Percentiles rank a stretch among this genome's conserved stretches.
These are phyloP conservation scores for Penicillium digitatum DNA, from an alignment of 2,329 filamentous ascomycete genomes.

Conservation along the genomic window DNA sequence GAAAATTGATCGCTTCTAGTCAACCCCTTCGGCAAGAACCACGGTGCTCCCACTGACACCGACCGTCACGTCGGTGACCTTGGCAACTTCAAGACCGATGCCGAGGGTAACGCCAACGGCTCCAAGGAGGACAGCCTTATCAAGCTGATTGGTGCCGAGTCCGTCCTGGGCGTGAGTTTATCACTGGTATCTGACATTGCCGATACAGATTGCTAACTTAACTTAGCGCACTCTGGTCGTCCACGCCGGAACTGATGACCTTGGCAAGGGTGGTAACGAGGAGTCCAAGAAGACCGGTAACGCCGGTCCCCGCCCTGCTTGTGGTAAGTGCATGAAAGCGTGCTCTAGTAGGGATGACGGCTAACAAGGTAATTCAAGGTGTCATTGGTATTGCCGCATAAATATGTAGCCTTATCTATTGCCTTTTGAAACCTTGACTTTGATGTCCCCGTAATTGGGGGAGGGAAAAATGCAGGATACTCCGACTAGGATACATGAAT, in stretches of 20 bases:
- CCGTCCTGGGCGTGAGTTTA: constrained; percentile 76
- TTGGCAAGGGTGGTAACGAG: constrained; percentile 85
- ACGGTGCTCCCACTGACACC: constrained; percentile 79
- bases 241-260: constrained; percentile 92
- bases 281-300: constrained; percentile 99
- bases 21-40: constrained; percentile 90
- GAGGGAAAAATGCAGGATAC: constrained; percentile 24
- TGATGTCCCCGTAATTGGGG: constrained; percentile 11
- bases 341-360: constrained; percentile 1
- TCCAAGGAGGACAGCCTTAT: constrained; percentile 73
- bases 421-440: constrained; percentile 14
- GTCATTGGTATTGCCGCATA: constrained; percentile 86
- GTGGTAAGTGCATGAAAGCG: constrained; percentile 59
- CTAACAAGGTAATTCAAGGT: constrained; percentile 46
- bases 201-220: constrained; percentile 11
- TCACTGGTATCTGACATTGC: not conserved
- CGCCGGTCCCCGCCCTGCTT: constrained; percentile 87
- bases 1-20: constrained; percentile 51
- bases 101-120: constrained; percentile 83
- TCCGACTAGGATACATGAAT: constrained; percentile 22
- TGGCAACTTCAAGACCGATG: constrained; percentile 95
- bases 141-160: constrained; percentile 95
- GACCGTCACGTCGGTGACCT: constrained; percentile 94
- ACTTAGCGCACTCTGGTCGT: constrained; percentile 84
- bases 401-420: constrained; percentile 29